Percentiles rank a stretch among this genome's conserved stretches.
These are phyloP conservation scores for Mycena floridula DNA, from an alignment of 768 basidiomycete genomes.

Conservation along the genomic window DNA sequence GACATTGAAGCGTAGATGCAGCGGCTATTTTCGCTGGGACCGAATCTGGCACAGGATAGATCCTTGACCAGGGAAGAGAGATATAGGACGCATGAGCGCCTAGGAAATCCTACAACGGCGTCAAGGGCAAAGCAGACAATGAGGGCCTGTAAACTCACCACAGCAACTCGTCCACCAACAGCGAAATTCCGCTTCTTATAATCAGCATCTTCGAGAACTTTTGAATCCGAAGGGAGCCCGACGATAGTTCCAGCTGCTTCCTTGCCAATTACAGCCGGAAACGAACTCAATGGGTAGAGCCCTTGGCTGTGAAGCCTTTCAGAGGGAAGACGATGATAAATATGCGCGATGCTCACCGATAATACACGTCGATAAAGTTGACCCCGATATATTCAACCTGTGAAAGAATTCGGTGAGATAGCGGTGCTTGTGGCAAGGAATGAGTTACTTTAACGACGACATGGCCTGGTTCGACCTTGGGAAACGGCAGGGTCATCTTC, in stretches of 20 bases:
- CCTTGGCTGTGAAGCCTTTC: constrained; percentile 40
- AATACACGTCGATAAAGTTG: constrained; percentile 87
- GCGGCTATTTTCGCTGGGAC: constrained; percentile 60
- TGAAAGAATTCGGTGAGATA: not conserved
- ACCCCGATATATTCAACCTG: constrained; percentile 74
- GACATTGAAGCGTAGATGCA: constrained; percentile 62
- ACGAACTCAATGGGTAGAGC: constrained; percentile 49
- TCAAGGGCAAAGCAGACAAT: not conserved
- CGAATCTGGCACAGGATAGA: constrained; percentile 57
- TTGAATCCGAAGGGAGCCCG: constrained; percentile 60
- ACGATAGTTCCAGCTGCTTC: constrained; percentile 78
- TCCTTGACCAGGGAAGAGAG: constrained; percentile 54
- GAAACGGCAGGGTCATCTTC: constrained; percentile 62
- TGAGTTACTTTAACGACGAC: constrained; percentile 41
- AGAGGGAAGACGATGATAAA: not conserved
- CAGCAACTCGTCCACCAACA: constrained; percentile 69
- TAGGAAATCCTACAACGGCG: constrained; percentile 29
- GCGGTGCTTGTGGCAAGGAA: not conserved
- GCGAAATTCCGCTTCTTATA: constrained; percentile 60
- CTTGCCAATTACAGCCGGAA: constrained; percentile 68
- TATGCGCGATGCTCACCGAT: constrained; percentile 38
- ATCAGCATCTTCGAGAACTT: constrained; percentile 51
- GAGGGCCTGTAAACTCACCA: constrained; percentile 35
- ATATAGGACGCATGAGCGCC: constrained; percentile 69
- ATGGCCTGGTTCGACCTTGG: constrained; percentile 52